Evolutionary conservation across 139 green algal genomes (phyloP).

Genomic region (Edaphochlamys debaryana): DNA sequence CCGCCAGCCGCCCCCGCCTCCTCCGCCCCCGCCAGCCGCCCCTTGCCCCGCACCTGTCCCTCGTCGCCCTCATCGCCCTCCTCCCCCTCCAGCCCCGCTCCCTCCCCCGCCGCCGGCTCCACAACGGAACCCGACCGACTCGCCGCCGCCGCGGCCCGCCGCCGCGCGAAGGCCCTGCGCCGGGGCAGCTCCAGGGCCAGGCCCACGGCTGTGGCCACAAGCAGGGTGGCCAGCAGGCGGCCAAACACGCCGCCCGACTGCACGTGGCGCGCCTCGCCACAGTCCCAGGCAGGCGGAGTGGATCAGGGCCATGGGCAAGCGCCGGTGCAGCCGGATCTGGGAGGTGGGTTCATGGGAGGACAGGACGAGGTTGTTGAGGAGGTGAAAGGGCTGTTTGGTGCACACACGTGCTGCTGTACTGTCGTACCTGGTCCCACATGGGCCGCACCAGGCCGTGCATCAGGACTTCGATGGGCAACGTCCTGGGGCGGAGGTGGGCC

Average conservation of each 20-base stretch:
- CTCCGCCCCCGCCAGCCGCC: no score
- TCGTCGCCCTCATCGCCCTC: no score
- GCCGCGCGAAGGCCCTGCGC: conserved; percentile 16
- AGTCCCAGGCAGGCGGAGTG: not conserved
- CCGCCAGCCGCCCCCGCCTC: no score
- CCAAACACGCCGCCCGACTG: not conserved
- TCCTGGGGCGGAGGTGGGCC: not conserved
- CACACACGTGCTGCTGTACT: not conserved
- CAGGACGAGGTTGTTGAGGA: not conserved
- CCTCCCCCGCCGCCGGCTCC: no score
- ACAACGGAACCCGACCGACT: no score
- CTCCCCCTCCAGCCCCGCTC: no score
- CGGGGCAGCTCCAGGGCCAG: not conserved
- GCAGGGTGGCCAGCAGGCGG: not conserved
- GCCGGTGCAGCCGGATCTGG: not conserved
- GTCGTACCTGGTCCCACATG: not conserved
- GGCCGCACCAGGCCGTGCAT: conserved; percentile 13
- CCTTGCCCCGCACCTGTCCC: no score
- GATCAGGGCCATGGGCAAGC: not conserved
- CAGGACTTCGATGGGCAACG: not conserved
- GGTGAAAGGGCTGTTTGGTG: not conserved
- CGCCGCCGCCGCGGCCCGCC: no score
- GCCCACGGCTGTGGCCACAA: not conserved
- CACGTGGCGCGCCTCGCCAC: not conserved
- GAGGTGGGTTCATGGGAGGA: not conserved